Conservation (phyloP, 139 green algal species). For the Chlamydomonas sp. region DNA sequence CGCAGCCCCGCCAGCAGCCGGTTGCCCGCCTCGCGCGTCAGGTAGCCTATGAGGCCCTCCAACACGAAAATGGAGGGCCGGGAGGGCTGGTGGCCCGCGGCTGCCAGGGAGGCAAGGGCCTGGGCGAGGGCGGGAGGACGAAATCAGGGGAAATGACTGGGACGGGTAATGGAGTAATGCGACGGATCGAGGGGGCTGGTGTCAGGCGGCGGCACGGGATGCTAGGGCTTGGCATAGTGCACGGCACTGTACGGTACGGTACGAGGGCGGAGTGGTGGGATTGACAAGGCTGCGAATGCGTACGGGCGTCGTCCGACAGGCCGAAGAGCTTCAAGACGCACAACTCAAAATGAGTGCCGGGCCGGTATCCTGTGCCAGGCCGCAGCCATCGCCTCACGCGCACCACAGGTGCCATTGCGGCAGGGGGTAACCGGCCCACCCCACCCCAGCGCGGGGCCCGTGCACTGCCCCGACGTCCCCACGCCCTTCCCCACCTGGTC, state of each 20-base stretch:
- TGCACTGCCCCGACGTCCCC: not conserved
- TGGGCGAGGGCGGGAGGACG: not conserved
- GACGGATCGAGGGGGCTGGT: no score
- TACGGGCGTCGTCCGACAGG: no score
- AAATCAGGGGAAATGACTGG: not conserved
- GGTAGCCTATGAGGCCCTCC: conserved; percentile 23
- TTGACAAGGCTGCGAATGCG: no score
- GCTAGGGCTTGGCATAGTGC: no score
- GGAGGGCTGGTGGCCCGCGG: not conserved
- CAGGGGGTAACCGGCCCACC: no score
- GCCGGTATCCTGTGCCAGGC: no score
- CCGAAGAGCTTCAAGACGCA: no score
- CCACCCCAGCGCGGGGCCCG: not conserved
- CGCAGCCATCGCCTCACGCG: not conserved
- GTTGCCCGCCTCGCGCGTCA: not conserved
- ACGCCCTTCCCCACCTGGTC: not conserved
- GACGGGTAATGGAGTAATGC: no score
- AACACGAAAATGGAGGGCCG: not conserved
- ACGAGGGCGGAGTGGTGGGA: no score
- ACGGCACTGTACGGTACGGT: no score
- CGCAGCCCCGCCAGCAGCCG: not conserved
- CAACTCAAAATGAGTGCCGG: no score
- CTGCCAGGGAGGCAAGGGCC: not conserved
- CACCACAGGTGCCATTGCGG: not conserved
- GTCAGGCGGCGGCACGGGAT: no score